Evolutionary conservation across 202 grass and related monocot species (phyloP).

Genomic region (Schoenoplectus triqueter): DNA sequence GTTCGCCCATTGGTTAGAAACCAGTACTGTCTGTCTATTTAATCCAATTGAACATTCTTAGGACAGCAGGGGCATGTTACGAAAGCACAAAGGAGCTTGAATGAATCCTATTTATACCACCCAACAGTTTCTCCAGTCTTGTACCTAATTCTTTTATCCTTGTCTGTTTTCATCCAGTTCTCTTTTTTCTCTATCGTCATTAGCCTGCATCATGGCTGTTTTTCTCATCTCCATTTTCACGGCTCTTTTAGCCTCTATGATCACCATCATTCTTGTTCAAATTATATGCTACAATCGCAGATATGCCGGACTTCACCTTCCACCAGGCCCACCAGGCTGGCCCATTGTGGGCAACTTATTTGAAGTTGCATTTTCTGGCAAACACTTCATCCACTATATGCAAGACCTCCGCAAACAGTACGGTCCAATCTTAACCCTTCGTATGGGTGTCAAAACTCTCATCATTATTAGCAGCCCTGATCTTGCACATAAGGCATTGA

Average conservation of each 20-base stretch:
- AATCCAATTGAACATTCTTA: conserved; percentile 4
- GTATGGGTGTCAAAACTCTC: conserved; percentile 84
- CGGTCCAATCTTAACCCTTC: conserved; percentile 78
- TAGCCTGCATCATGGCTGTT: conserved; percentile 22
- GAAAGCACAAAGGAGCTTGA: not conserved
- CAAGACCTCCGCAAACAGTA: conserved; percentile 62
- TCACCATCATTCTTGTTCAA: conserved; percentile 20
- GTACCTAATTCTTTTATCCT: not conserved
- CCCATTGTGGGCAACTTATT: conserved; percentile 85
- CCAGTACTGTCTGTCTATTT: not conserved
- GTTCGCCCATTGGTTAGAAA: conserved; percentile 13
- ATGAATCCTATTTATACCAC: conserved; percentile 10
- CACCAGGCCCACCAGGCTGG: conserved; percentile 71
- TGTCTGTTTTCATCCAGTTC: not conserved
- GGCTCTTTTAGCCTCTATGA: conserved; percentile 30
- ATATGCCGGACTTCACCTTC: conserved; percentile 50
- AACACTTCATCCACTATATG: conserved; percentile 89
- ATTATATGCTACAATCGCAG: conserved; percentile 47
- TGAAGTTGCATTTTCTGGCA: conserved; percentile 79
- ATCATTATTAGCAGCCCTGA: conserved; percentile 80
- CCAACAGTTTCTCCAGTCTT: not conserved
- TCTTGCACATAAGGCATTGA: conserved; percentile 67
- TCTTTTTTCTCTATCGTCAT: not conserved
- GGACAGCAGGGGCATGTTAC: not conserved
- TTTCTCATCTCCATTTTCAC: not conserved